Evolutionary conservation across 441 rosid genomes (phyloP).

Genomic region (Breynia disticha): DNA sequence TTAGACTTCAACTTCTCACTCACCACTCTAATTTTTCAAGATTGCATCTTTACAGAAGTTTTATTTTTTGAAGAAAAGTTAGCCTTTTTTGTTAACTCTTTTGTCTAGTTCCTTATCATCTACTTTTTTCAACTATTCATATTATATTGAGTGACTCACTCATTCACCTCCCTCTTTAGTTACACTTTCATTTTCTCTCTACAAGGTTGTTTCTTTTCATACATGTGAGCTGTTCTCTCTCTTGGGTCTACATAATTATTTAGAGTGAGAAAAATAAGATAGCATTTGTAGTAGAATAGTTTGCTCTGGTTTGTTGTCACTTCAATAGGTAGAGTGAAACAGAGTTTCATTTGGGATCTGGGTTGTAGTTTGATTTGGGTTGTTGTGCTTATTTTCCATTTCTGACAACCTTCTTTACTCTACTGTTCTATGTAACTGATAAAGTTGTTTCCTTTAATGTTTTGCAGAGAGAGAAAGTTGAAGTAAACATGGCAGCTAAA

Average conservation of each 20-base stretch:
- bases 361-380: conserved; percentile 45
- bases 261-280: neutral
- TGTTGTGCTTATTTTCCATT: neutral
- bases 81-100: too few species aligned
- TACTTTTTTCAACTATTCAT: too few species aligned
- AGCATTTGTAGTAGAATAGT: neutral
- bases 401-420: neutral
- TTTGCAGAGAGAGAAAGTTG: conserved; percentile 12
- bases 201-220: neutral
- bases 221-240: conserved; percentile 16
- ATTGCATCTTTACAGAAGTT: too few species aligned
- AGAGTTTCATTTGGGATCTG: conserved; percentile 42
- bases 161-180: too few species aligned
- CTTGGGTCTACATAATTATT: conserved; percentile 13
- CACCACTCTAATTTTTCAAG: too few species aligned
- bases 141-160: too few species aligned
- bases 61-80: too few species aligned
- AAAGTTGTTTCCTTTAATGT: neutral
- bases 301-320: conserved; percentile 13
- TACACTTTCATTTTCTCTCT: neutral
- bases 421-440: neutral
- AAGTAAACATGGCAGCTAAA: conserved; percentile 44
- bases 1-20: neutral
- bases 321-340: conserved; percentile 9
- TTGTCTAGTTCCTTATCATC: too few species aligned